Percentiles rank a stretch among this genome's conserved stretches.
These are phyloP conservation scores for Musa beccarii DNA, from an alignment of 176 grass and related monocot species.

Conservation along the genomic window DNA sequence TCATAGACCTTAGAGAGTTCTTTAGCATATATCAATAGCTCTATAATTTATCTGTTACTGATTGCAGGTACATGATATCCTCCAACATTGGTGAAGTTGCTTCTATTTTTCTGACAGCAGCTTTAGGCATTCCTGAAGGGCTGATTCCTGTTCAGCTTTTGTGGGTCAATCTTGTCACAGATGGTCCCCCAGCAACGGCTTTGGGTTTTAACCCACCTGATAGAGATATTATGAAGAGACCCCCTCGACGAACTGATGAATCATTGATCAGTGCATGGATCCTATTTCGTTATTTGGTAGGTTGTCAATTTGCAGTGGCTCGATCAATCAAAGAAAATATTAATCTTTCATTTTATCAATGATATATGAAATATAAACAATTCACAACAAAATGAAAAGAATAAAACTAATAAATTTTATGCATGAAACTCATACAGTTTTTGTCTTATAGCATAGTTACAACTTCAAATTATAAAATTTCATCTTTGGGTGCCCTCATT, in stretches of 20 bases:
- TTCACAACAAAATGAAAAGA: background rate
- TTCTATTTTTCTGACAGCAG: slow-evolving; percentile 32
- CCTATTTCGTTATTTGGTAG: slow-evolving; percentile 32
- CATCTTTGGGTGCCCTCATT: too few relatives aligned
- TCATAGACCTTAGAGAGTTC: too few relatives aligned
- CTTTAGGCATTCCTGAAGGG: slow-evolving; percentile 36
- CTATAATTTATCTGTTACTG: background rate
- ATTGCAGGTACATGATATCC: slow-evolving; percentile 30
- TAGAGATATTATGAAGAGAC: slow-evolving; percentile 34
- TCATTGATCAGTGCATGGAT: slow-evolving; percentile 33
- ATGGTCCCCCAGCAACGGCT: slow-evolving; percentile 28
- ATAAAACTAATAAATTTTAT: background rate
- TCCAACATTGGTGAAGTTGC: slow-evolving; percentile 30
- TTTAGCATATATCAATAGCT: too few relatives aligned
- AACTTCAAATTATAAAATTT: too few relatives aligned
- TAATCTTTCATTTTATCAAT: background rate
- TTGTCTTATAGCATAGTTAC: too few relatives aligned
- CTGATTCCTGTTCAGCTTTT: slow-evolving; percentile 36
- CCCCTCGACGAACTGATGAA: slow-evolving; percentile 25
- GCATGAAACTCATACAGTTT: background rate
- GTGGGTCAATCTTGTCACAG: slow-evolving; percentile 33
- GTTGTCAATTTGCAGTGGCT: background rate
- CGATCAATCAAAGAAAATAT: background rate
- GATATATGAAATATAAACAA: background rate
- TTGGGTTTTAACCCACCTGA: slow-evolving; percentile 32